Percentiles rank a stretch among this genome's conserved stretches.
Conservation (phyloP, 2,329 filamentous ascomycete species). For the Calcarisporium arbuscula region DNA sequence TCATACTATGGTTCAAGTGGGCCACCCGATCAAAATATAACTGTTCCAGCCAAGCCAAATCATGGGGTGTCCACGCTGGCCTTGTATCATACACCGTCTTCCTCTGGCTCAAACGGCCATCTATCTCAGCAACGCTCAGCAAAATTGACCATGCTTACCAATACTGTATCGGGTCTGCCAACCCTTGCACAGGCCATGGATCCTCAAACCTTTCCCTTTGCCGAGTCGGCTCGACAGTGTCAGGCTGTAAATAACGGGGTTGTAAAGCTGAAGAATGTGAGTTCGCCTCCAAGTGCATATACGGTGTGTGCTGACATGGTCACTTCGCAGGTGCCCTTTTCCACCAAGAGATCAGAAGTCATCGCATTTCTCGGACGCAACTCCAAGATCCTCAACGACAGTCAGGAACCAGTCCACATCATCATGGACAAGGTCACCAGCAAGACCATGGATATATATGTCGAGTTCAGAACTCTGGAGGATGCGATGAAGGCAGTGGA, state of each 20-base stretch:
- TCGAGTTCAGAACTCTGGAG: conserved; percentile 47
- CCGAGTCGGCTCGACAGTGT: conserved; percentile 28
- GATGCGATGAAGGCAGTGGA: conserved; percentile 50
- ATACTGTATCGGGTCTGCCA: conserved; percentile 26
- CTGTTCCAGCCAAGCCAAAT: too few relatives aligned
- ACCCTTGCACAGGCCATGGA: conserved; percentile 27
- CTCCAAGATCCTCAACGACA: conserved; percentile 47
- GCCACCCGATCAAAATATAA: too few relatives aligned
- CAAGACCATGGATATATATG: conserved; percentile 57
- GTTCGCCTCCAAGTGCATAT: conserved; percentile 20
- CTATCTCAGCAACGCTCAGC: conserved; percentile 25
- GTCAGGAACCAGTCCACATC: conserved; percentile 52
- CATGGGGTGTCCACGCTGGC: too few relatives aligned
- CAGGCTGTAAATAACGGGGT: conserved; percentile 33
- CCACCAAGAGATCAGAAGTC: conserved; percentile 46
- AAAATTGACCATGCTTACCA: conserved; percentile 30
- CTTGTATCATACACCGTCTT: not conserved
- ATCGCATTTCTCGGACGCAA: conserved; percentile 54
- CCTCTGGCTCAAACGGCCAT: conserved; percentile 5
- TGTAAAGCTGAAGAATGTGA: conserved; percentile 44
- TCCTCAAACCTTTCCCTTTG: conserved; percentile 39
- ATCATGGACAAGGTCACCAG: conserved; percentile 58
- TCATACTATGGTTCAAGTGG: too few relatives aligned
- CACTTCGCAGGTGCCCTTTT: conserved; percentile 49
- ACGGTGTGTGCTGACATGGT: conserved; percentile 2